Conservation (phyloP, 2,329 filamentous ascomycete genomes). For the Nakataea oryzae region DNA sequence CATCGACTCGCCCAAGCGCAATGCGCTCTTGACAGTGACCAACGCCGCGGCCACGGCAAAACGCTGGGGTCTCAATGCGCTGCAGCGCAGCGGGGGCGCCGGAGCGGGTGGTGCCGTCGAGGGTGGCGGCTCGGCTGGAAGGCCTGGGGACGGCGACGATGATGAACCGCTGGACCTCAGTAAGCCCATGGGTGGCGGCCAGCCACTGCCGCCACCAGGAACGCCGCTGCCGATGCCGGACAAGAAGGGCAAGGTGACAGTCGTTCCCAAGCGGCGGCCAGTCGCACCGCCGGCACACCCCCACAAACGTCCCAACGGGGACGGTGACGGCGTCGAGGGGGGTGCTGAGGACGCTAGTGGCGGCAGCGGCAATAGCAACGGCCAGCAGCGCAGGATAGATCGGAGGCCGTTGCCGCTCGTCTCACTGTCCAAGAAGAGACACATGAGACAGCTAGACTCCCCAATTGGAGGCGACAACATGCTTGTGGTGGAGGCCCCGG, state of each 20-base stretch:
- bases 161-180: constrained; percentile 29
- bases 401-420: constrained; percentile 52
- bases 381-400: constrained; percentile 21
- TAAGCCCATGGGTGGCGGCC: constrained; percentile 73
- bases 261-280: constrained; percentile 45
- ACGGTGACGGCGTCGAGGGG: background rate
- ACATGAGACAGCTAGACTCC: constrained; percentile 23
- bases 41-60: constrained; percentile 45
- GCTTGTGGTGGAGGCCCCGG: constrained; percentile 55
- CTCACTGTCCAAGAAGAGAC: constrained; percentile 35
- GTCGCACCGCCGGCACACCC: constrained; percentile 29
- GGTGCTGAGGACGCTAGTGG: background rate
- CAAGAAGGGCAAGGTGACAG: constrained; percentile 46
- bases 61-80: constrained; percentile 49
- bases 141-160: constrained; percentile 4
- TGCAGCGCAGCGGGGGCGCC: constrained; percentile 27
- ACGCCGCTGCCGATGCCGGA: constrained; percentile 64
- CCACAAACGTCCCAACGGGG: background rate
- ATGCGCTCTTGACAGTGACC: constrained; percentile 42
- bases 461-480: constrained; percentile 35
- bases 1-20: constrained; percentile 28
- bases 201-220: constrained; percentile 72
- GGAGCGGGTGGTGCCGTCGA: background rate
- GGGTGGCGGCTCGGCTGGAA: background rate
- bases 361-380: background rate